Conservation (phyloP, 805 yeast species). For the Hanseniaspora lachancei region DNA sequence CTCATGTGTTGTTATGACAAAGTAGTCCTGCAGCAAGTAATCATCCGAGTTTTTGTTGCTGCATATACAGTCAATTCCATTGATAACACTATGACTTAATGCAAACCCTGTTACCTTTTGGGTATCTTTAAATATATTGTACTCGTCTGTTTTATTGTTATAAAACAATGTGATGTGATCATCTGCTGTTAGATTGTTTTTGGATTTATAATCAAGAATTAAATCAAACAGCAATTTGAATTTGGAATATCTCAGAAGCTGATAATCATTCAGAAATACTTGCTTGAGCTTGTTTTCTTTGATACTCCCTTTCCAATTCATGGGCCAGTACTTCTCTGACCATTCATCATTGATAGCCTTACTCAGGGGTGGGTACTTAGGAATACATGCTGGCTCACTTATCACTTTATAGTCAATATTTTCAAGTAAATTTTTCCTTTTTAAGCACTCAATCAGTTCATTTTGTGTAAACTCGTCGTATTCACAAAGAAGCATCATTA, state of each 20-base stretch:
- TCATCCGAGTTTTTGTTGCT: conserved; percentile 15
- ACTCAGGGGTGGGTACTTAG: conserved; percentile 52
- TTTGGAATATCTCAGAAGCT: conserved; percentile 31
- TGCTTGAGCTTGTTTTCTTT: conserved; percentile 54
- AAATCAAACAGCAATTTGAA: conserved; percentile 28
- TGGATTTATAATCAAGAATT: conserved; percentile 21
- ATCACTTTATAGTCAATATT: conserved; percentile 19
- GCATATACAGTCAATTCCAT: conserved; percentile 55
- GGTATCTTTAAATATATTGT: conserved; percentile 31
- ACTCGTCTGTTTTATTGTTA: conserved; percentile 35
- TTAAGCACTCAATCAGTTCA: conserved; percentile 22
- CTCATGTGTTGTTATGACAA: conserved; percentile 83
- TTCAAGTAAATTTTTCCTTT: conserved; percentile 14
- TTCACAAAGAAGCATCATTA: conserved; percentile 26
- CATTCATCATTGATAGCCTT: conserved; percentile 54
- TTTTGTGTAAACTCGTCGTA: conserved; percentile 36
- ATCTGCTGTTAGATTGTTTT: conserved; percentile 17
- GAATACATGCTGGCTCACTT: conserved; percentile 30
- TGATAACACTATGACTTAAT: conserved; percentile 62
- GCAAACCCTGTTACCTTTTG: conserved; percentile 34
- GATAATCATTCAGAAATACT: conserved; percentile 22
- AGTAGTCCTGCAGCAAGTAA: conserved; percentile 64
- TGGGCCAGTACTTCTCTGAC: conserved; percentile 69
- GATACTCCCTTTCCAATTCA: conserved; percentile 89
- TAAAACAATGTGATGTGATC: conserved; percentile 55